Conservation (phyloP, 2,329 filamentous ascomycete species). For the Escovopsis weberi region DNA sequence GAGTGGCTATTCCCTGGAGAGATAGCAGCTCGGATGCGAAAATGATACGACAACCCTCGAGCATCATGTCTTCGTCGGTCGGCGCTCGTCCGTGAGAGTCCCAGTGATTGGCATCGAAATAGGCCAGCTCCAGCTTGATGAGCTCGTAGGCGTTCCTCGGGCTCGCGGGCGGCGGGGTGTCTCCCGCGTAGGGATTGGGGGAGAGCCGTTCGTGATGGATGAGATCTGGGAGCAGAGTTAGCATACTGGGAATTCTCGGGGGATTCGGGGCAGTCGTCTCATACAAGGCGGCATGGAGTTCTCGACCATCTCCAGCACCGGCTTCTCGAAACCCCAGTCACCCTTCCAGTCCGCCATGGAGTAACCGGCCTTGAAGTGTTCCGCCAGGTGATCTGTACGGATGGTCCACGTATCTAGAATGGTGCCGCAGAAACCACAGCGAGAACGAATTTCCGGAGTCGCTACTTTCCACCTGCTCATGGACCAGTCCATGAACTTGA, state of each 20-base stretch:
- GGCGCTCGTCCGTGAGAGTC: conserved; percentile 26
- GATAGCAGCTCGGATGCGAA: conserved; percentile 37
- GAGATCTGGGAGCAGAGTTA: conserved; percentile 38
- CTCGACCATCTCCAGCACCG: conserved; percentile 48
- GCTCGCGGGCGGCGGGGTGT: conserved; percentile 26
- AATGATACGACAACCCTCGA: conserved; percentile 46
- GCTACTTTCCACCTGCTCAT: conserved; percentile 50
- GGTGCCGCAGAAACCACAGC: conserved; percentile 51
- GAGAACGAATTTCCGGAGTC: conserved; percentile 45
- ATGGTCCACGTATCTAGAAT: conserved; percentile 47
- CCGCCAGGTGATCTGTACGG: conserved; percentile 48
- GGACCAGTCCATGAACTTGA: conserved; percentile 48
- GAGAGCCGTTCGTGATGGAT: conserved; percentile 48
- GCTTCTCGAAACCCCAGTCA: conserved; percentile 52
- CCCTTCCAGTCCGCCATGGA: conserved; percentile 58
- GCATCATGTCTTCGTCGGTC: conserved; percentile 37
- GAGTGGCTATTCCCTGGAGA: conserved; percentile 22
- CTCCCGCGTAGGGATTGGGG: conserved; percentile 38
- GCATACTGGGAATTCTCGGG: conserved; percentile 10
- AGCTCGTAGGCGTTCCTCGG: conserved; percentile 46
- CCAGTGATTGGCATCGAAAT: conserved; percentile 32
- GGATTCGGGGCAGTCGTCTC: conserved; percentile 21
- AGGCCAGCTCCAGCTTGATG: conserved; percentile 41
- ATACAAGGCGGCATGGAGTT: conserved; percentile 53
- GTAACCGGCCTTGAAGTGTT: conserved; percentile 51